Base-by-base conservation (phyloP, 257 asterid genomes). In the Apocynum venetum region DNA sequence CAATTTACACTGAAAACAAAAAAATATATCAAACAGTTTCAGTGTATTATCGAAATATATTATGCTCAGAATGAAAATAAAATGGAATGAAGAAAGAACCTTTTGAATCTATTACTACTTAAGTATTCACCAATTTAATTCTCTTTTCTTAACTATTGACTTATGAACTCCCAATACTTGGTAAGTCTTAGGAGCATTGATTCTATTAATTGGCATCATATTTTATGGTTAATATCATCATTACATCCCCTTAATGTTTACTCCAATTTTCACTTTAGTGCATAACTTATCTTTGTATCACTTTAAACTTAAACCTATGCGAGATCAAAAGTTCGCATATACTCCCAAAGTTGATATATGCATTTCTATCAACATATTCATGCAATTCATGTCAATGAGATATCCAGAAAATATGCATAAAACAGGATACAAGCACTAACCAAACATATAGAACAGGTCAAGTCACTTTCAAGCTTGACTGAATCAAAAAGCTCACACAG, bases 361-460 rank as follows among this genome's bases (percentile, higher is more conserved):
- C 31, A 57, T 57, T 57, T 20, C 63, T 57, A 20, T 5, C 36
- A 38, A 4, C 7, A 36, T 38, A 35, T 48, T 38, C 36, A 41
- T 25, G 76, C 46, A 46, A 59, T 35, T 49, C 0, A 7, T 8
- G 43, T 43, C 41, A 31, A 52, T n/a, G 72, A 35, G 69, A 75
- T 36, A 56, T 55, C 56, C 38, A 31, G 51, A 14, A 60, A 40
- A 31, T 47, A 43, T 4, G 12, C 31, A 25, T 36, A 36, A 40
- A 76, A 72, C 4, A 71, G 81, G 78, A 76, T 53, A 19, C 13
- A 52, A 75, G 76, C 78, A 86, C 97, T 85, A 76, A 94, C 98
- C 96, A 95, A 84, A 83, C 99, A 95, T 81, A 95, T 89, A 38
- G 99, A 88, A 82, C 99, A 95, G 6, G 98, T 93, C 91, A 95